phyloP scores from a whole-genome alignment of 2,329 filamentous ascomycete genomes.

The Colletotrichum shisoi region DNA sequence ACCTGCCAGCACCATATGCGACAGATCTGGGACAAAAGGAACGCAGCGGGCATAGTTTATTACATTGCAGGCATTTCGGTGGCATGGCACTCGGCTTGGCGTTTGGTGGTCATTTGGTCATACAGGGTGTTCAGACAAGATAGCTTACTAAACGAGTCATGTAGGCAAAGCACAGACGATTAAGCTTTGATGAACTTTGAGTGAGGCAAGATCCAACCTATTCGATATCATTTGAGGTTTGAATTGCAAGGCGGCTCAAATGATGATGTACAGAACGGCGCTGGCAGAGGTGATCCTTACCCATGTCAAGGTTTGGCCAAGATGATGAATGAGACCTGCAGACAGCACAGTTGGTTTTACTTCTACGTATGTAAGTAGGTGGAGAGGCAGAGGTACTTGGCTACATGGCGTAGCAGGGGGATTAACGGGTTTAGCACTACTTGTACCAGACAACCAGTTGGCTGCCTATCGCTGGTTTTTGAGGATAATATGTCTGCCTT shows the following conservation, averaged over 20 bases:
- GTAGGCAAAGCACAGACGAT: neutral
- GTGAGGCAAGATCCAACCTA: neutral
- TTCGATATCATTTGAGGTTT: neutral
- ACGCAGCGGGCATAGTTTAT: constrained; percentile 11
- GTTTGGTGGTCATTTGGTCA: constrained; percentile 22
- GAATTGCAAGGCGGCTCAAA: neutral
- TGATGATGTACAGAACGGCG: neutral
- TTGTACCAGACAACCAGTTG: too few relatives aligned
- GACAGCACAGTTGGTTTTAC: too few relatives aligned
- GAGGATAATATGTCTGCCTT: too few relatives aligned
- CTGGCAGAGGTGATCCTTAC: neutral
- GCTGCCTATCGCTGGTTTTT: too few relatives aligned
- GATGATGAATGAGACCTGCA: too few relatives aligned
- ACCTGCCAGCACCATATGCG: neutral
- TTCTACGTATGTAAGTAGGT: too few relatives aligned
- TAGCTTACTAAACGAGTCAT: constrained; percentile 17
- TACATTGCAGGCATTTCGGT: constrained; percentile 12
- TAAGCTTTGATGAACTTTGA: neutral
- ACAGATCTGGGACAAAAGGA: neutral
- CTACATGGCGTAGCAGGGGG: too few relatives aligned
- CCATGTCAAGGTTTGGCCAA: neutral
- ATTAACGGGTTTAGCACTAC: too few relatives aligned
- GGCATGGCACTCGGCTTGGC: constrained; percentile 25
- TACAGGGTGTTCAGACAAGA: constrained; percentile 15
- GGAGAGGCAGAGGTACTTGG: too few relatives aligned